Conservation (phyloP, 2,329 filamentous ascomycete species). For the Colletotrichum theobromicola region DNA sequence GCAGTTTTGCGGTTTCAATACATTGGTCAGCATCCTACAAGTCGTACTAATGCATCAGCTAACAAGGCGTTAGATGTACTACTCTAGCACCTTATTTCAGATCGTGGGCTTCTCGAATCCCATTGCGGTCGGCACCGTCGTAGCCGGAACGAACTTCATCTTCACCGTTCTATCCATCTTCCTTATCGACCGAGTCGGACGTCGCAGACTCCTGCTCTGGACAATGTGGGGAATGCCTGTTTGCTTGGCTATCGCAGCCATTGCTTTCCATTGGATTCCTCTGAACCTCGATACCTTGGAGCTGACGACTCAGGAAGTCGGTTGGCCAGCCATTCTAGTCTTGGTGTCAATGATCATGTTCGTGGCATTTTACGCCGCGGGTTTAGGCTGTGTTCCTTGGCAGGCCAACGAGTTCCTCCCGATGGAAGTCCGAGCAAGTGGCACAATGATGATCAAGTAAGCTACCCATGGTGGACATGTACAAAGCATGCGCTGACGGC, state of each 20-base stretch:
- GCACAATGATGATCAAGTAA: constrained; percentile 51
- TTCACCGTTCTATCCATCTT: constrained; percentile 54
- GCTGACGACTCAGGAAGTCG: background rate
- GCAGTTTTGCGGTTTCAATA: constrained; percentile 24
- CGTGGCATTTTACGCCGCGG: constrained; percentile 27
- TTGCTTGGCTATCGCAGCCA: background rate
- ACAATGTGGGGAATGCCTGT: constrained; percentile 30
- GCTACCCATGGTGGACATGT: accelerated
- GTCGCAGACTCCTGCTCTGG: constrained; percentile 47
- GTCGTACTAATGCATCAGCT: background rate
- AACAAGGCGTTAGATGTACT: constrained; percentile 6
- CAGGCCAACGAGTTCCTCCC: constrained; percentile 27
- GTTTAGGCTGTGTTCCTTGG: constrained; percentile 25
- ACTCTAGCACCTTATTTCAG: constrained; percentile 19
- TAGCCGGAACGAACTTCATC: constrained; percentile 53
- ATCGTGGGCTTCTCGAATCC: constrained; percentile 37
- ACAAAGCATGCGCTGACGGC: background rate
- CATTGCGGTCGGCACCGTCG: constrained; percentile 45
- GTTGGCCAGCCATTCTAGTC: background rate
- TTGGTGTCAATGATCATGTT: constrained; percentile 23
- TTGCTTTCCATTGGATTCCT: constrained; percentile 4
- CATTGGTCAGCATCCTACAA: background rate
- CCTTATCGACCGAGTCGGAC: constrained; percentile 49
- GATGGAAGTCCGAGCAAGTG: constrained; percentile 51
- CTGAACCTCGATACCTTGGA: background rate